Conservation (phyloP, 2,329 filamentous ascomycete species). For the Phaeosphaeriaceae sp. region DNA sequence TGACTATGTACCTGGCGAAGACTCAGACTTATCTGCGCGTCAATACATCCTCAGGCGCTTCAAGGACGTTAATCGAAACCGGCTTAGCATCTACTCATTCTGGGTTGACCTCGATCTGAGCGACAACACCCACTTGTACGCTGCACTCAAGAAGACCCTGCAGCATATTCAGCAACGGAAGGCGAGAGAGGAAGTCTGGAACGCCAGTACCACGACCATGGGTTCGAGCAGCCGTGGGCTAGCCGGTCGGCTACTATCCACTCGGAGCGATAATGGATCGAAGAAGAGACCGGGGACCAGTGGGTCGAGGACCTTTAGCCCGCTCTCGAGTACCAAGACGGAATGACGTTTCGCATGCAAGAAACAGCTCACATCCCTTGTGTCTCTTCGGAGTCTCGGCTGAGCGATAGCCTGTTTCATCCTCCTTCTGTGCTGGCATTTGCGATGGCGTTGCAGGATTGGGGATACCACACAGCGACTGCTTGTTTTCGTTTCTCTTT, state of each 20-base stretch:
- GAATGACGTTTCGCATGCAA: background rate
- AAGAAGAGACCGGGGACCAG: constrained; percentile 6
- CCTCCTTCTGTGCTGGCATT: background rate
- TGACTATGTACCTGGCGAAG: constrained; percentile 29
- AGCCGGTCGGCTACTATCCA: constrained; percentile 6
- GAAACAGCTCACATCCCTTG: background rate
- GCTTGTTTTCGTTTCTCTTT: background rate
- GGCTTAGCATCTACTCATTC: constrained; percentile 42
- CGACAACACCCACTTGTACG: constrained; percentile 44
- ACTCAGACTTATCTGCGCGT: constrained; percentile 37
- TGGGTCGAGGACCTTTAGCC: constrained; percentile 1
- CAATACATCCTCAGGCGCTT: constrained; percentile 42
- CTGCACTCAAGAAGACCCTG: constrained; percentile 44
- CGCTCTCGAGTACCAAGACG: constrained; percentile 1
- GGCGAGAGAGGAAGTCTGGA: constrained; percentile 36
- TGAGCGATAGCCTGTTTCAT: background rate
- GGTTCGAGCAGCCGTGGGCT: constrained; percentile 8
- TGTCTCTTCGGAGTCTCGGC: background rate
- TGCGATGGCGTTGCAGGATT: background rate
- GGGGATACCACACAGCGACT: constrained; percentile 1
- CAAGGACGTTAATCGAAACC: constrained; percentile 40
- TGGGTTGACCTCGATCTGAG: constrained; percentile 47
- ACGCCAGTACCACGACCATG: constrained; percentile 14
- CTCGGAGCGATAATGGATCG: constrained; percentile 2
- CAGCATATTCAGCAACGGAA: constrained; percentile 40